phyloP scores from a whole-genome alignment of 306 rosid genomes.

The Ormosia semicastrata region DNA sequence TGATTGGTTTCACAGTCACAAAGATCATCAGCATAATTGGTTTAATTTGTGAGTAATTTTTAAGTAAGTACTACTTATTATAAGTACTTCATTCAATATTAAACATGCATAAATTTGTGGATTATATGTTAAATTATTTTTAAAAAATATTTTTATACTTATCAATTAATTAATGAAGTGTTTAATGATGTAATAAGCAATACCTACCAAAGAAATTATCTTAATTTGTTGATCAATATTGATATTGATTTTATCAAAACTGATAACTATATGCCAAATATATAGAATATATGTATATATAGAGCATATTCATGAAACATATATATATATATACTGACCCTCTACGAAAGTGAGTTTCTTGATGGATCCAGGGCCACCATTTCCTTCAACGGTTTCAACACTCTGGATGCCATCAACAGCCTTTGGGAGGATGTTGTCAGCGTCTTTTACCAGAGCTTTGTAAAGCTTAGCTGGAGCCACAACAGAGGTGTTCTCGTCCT shows the following conservation, averaged over 20 bases:
- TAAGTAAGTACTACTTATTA: too few relatives aligned
- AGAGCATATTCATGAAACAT: too few relatives aligned
- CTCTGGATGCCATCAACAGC: neutral
- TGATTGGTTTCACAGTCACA: too few relatives aligned
- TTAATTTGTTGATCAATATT: neutral
- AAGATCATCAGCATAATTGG: too few relatives aligned
- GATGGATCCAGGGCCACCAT: conserved; percentile 40
- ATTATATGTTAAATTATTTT: too few relatives aligned
- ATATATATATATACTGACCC: neutral
- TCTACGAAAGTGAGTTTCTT: conserved; percentile 37
- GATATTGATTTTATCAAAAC: neutral
- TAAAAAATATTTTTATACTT: too few relatives aligned
- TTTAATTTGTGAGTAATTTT: too few relatives aligned
- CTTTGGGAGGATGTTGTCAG: conserved; percentile 14
- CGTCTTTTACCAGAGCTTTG: conserved; percentile 27
- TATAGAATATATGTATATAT: neutral
- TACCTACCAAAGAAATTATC: too few relatives aligned
- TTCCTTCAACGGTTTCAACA: conserved; percentile 32
- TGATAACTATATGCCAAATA: neutral
- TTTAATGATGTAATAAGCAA: too few relatives aligned
- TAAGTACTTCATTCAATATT: too few relatives aligned
- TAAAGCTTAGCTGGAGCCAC: conserved; percentile 28
- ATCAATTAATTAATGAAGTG: too few relatives aligned
- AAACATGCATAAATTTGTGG: too few relatives aligned
- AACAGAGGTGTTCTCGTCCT: conserved; percentile 18